A percentile compares a stretch with the other conserved stretches of the same genome.
Conservation (phyloP, 2,329 filamentous ascomycete species). For the Pyrenochaeta sp. region DNA sequence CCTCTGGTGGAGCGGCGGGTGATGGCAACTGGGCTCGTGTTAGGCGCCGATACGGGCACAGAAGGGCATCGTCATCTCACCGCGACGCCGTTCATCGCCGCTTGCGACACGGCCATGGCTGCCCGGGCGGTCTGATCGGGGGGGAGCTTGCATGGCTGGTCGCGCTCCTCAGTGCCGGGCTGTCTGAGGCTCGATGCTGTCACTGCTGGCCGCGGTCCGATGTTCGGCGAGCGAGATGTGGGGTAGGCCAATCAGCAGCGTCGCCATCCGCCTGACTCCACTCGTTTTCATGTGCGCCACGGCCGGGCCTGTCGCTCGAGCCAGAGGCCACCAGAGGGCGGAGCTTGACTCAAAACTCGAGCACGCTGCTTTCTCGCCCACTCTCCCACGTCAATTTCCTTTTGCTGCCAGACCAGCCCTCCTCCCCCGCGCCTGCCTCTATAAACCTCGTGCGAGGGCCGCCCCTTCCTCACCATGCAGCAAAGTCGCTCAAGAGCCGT, state of each 20-base stretch:
- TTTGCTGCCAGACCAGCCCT: constrained; percentile 9
- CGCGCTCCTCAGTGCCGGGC: not conserved
- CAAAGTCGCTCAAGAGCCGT: constrained; percentile 48
- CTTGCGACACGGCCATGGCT: constrained; percentile 41
- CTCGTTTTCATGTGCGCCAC: constrained; percentile 18
- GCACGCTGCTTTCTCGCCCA: not conserved
- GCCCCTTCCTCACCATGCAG: constrained; percentile 38
- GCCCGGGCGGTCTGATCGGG: constrained; percentile 10
- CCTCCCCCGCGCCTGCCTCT: constrained; percentile 16
- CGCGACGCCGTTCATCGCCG: constrained; percentile 41
- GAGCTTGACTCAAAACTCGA: constrained; percentile 25
- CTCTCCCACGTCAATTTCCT: constrained; percentile 11
- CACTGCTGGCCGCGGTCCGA: constrained; percentile 15
- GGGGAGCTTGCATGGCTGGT: constrained; percentile 17
- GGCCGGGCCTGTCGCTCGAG: constrained; percentile 12
- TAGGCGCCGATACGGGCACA: constrained; percentile 1
- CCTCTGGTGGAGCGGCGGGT: constrained; percentile 77
- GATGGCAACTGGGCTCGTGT: constrained; percentile 57
- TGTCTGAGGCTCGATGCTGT: constrained; percentile 3
- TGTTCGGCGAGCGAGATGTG: constrained; percentile 15
- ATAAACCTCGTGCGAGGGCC: constrained; percentile 20
- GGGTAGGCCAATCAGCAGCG: constrained; percentile 18
- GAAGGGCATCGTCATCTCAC: constrained; percentile 13
- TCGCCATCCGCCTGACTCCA: constrained; percentile 13
- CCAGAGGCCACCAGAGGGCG: constrained; percentile 13